phyloP scores from a whole-genome alignment of 2,329 filamentous ascomycete species.

The Hypomyces perniciosus region DNA sequence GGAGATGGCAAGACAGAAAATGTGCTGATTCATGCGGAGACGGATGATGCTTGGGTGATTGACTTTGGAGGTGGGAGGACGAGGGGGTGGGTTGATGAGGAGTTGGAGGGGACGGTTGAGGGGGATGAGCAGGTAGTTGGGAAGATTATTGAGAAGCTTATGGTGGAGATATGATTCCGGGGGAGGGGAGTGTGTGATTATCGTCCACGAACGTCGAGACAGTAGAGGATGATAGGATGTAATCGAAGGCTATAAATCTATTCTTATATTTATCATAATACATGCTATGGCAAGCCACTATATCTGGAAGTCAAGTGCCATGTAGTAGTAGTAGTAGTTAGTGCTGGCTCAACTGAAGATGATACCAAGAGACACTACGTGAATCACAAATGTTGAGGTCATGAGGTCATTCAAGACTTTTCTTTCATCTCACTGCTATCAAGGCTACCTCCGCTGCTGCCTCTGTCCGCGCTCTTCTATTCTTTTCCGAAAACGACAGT shows the following conservation, averaged over 20 bases:
- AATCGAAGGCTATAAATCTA: no score
- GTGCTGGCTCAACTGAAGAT: no score
- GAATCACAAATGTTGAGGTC: no score
- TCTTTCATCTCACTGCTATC: background rate
- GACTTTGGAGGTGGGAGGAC: slow-evolving; percentile 24
- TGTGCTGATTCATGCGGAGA: slow-evolving; percentile 21
- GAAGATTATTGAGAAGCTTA: background rate
- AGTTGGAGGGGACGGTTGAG: background rate
- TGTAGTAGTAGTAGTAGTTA: no score
- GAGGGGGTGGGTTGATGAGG: background rate
- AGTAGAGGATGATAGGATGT: no score
- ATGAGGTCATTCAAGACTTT: background rate
- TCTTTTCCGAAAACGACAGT: background rate
- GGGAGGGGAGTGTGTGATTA: no score
- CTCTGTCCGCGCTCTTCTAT: background rate
- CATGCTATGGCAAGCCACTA: no score
- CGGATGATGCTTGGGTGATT: slow-evolving; percentile 24
- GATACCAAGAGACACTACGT: no score
- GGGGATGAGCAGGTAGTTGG: background rate
- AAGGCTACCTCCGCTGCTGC: background rate
- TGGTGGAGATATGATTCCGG: no score
- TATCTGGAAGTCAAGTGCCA: no score
- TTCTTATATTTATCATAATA: no score
- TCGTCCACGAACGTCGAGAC: no score
- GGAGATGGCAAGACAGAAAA: slow-evolving; percentile 28